Evolutionary conservation across 148 eudicot species (phyloP).

Genomic region (Chenopodium suecicum): DNA sequence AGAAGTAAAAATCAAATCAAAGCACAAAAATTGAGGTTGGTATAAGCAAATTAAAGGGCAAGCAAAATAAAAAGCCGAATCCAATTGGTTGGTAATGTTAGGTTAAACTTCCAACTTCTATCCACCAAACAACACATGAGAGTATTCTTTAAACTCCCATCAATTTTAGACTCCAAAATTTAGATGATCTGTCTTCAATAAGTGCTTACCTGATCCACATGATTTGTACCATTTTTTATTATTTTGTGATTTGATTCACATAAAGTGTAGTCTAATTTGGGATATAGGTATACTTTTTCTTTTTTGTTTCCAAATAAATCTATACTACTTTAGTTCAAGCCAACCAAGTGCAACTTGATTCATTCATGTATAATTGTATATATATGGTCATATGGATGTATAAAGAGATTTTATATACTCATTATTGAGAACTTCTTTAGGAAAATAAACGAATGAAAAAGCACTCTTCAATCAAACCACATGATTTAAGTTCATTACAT

Average conservation of each 20-base stretch:
- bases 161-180: neutral
- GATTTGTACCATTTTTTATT: neutral
- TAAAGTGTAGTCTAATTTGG: neutral
- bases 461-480: no score
- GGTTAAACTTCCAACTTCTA: neutral
- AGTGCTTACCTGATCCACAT: constrained; percentile 20
- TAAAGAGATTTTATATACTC: neutral
- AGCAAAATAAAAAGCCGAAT: neutral
- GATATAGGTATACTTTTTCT: neutral
- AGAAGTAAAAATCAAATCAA: neutral
- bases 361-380: neutral
- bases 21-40: neutral
- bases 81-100: neutral
- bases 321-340: neutral
- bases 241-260: neutral
- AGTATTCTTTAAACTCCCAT: neutral
- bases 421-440: no score
- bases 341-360: neutral
- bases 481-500: no score
- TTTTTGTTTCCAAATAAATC: no score
- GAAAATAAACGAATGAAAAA: no score
- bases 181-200: constrained; percentile 6
- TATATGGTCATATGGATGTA: neutral
- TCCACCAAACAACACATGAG: constrained; percentile 10
- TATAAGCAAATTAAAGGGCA: neutral